Percentiles rank a stretch among this genome's conserved stretches.
Conservation (phyloP, 2,329 filamentous ascomycete species). For the Cytospora paraplurivora region DNA sequence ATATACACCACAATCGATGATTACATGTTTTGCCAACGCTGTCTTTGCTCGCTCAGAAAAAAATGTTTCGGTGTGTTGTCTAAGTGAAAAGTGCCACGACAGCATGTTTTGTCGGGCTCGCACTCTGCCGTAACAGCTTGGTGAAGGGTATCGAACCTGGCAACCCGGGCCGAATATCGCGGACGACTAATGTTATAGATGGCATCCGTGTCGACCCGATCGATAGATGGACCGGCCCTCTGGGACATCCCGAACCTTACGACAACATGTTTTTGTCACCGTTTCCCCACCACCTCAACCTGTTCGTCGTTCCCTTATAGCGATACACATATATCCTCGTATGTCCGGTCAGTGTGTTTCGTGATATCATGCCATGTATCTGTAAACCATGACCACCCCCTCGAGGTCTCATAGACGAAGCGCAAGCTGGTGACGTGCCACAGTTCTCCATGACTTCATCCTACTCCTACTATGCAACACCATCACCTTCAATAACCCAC, state of each 20-base stretch:
- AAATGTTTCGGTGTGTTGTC: background rate
- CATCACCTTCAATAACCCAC: slow-evolving; percentile 45
- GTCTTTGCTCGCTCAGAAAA: background rate
- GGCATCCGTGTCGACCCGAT: background rate
- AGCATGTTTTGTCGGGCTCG: background rate
- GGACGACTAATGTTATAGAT: background rate
- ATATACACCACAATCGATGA: slow-evolving; percentile 18
- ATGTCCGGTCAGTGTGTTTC: background rate
- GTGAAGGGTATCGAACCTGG: background rate
- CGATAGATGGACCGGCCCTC: background rate
- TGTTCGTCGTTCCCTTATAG: background rate
- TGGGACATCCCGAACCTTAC: background rate
- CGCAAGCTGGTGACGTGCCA: background rate
- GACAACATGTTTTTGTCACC: background rate
- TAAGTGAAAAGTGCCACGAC: background rate
- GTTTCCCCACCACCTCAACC: background rate
- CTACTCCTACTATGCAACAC: background rate
- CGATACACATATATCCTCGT: background rate
- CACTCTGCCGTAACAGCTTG: background rate
- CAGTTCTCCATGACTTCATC: background rate
- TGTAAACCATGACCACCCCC: background rate
- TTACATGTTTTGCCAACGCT: background rate
- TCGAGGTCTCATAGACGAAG: background rate
- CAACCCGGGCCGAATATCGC: background rate
- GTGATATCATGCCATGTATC: background rate